These are phyloP conservation scores for Blastocrithidia nonstop DNA, from an alignment of 208 protist species.

Conservation along the genomic window DNA sequence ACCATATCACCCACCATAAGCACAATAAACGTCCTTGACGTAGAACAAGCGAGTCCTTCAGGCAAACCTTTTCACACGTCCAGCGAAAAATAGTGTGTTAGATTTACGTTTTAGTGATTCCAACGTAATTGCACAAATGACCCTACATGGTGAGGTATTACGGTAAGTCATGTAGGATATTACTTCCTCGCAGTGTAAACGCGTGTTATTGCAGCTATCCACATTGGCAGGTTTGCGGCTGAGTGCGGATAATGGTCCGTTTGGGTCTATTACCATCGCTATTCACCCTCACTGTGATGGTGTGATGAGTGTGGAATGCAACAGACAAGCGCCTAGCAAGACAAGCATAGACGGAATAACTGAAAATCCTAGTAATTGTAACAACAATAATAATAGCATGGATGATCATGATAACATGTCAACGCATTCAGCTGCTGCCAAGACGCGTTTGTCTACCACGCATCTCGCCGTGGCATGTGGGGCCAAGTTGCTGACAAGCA, in stretches of 20 bases:
- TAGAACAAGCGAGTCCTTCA: constrained; percentile 24
- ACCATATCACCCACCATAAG: too few relatives aligned
- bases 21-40: too few relatives aligned
- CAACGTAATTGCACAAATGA: constrained; percentile 18
- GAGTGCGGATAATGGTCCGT: constrained; percentile 31
- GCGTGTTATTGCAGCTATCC: constrained; percentile 19
- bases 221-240: constrained; percentile 23
- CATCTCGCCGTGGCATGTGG: constrained; percentile 58
- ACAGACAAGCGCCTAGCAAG: too few relatives aligned
- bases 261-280: constrained; percentile 27
- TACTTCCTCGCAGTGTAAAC: constrained; percentile 31
- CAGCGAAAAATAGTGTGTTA: constrained; percentile 27
- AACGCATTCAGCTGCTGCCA: constrained; percentile 1
- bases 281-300: constrained; percentile 21
- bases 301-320: constrained; percentile 14
- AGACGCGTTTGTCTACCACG: constrained; percentile 38
- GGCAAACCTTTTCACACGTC: constrained; percentile 41
- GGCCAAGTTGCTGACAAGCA: constrained; percentile 5
- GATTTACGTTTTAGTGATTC: constrained; percentile 51
- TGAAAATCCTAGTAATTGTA: too few relatives aligned
- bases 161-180: constrained; percentile 50
- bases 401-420: not conserved
- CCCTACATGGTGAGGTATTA: constrained; percentile 31
- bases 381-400: not conserved
- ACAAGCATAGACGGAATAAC: too few relatives aligned